These are phyloP conservation scores for Canna indica DNA, from an alignment of 176 grass and related monocot genomes.

Conservation along the genomic window DNA sequence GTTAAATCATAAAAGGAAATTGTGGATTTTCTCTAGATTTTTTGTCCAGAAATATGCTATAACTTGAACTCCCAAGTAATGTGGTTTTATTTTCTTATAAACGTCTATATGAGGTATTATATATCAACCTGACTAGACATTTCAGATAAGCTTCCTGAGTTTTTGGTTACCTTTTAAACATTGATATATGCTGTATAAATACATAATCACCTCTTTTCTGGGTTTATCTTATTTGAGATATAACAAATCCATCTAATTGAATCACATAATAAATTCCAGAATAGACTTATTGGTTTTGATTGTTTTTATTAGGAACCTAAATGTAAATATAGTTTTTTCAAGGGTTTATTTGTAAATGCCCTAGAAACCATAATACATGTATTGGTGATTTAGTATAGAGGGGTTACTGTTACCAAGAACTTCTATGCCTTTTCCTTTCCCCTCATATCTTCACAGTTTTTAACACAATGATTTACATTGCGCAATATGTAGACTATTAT, in stretches of 20 bases:
- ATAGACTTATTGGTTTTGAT: not conserved
- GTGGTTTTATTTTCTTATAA: not conserved
- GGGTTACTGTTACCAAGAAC: too few species aligned
- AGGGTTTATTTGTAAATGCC: too few species aligned
- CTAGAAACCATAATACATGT: too few species aligned
- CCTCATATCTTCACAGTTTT: not conserved
- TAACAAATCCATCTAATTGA: not conserved
- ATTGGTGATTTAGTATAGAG: too few species aligned
- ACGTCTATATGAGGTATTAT: not conserved
- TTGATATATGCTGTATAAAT: too few species aligned
- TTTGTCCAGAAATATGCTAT: not conserved
- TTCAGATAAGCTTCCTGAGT: not conserved
- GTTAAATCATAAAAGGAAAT: too few species aligned
- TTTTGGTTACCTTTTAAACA: too few species aligned
- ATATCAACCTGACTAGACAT: not conserved
- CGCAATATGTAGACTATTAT: not conserved
- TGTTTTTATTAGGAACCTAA: too few species aligned
- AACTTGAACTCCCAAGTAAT: not conserved
- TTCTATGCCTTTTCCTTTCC: too few species aligned
- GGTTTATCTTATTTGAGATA: not conserved
- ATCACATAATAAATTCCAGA: not conserved
- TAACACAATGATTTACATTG: not conserved
- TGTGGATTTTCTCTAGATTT: too few species aligned
- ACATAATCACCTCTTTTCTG: not conserved
- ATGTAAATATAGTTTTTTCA: too few species aligned